Evolutionary conservation across 176 grass and related monocot species (phyloP).

Genomic region (Metroxylon sagu): DNA sequence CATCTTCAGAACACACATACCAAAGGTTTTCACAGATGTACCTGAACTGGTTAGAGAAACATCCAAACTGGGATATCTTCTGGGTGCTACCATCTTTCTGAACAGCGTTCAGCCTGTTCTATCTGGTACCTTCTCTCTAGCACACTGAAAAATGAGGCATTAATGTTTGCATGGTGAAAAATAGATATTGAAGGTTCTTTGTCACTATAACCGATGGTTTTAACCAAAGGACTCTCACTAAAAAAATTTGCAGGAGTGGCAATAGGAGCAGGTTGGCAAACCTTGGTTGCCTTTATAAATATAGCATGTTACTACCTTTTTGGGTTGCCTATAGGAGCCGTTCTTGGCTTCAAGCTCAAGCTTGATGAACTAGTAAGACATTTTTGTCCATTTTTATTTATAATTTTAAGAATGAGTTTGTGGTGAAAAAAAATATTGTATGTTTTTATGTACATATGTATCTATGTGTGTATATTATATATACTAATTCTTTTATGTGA

Average conservation of each 20-base stretch:
- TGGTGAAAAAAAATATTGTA: not conserved
- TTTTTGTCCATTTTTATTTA: too few relatives aligned
- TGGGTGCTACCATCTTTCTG: constrained; percentile 71
- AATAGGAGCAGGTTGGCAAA: constrained; percentile 89
- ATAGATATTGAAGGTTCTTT: too few relatives aligned
- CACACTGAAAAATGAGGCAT: too few relatives aligned
- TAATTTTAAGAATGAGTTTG: too few relatives aligned
- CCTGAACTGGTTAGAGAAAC: constrained; percentile 41
- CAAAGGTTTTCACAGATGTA: constrained; percentile 57
- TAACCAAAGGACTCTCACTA: not conserved
- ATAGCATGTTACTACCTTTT: constrained; percentile 77
- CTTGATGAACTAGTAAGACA: constrained; percentile 34
- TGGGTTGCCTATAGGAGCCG: constrained; percentile 56
- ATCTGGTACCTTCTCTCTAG: constrained; percentile 32
- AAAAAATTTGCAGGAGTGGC: constrained; percentile 54
- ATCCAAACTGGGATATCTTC: constrained; percentile 53
- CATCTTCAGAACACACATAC: constrained; percentile 34
- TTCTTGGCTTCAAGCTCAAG: constrained; percentile 71
- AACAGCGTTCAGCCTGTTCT: constrained; percentile 93
- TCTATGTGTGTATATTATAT: not conserved
- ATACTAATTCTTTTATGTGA: not conserved
- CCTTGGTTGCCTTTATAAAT: constrained; percentile 66
- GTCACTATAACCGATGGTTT: too few relatives aligned
- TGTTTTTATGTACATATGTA: too few relatives aligned
- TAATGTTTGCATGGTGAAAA: too few relatives aligned